Percentiles rank a stretch among this genome's conserved stretches.
Conservation (phyloP, 2,329 filamentous ascomycete genomes). For the Ascochyta pisi region DNA sequence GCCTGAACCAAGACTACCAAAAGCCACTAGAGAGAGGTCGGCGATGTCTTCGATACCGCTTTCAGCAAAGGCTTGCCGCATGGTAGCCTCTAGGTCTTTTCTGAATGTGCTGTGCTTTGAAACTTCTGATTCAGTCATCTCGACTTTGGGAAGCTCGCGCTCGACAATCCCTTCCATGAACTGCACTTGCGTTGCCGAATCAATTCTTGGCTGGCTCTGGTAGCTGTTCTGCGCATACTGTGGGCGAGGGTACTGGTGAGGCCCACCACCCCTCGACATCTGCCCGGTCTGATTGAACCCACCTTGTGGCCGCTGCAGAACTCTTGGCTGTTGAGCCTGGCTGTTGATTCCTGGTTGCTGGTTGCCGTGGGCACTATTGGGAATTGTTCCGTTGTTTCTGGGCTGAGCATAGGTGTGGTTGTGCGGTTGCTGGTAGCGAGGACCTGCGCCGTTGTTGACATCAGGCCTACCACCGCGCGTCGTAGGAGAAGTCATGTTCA, state of each 20-base stretch:
- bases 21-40: constrained; percentile 72
- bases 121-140: constrained; percentile 70
- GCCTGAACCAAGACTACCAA: constrained; percentile 82
- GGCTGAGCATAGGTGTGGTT: constrained; percentile 8
- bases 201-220: constrained; percentile 28
- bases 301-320: constrained; percentile 33
- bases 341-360: constrained; percentile 3
- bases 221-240: constrained; percentile 27
- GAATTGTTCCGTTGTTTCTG: constrained; percentile 2
- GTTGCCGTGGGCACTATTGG: constrained; percentile 1
- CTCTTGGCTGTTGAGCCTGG: constrained; percentile 20
- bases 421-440: constrained; percentile 19
- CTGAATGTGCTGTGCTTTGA: constrained; percentile 76
- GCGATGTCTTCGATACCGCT: constrained; percentile 51
- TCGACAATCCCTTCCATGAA: constrained; percentile 54
- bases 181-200: constrained; percentile 45
- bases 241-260: constrained; percentile 21
- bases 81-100: constrained; percentile 67
- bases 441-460: constrained; percentile 5
- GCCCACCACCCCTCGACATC: background rate
- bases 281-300: constrained; percentile 14
- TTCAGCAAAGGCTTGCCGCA: constrained; percentile 62
- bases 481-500: constrained; percentile 4
- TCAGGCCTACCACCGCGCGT: constrained; percentile 21
- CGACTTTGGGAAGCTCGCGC: constrained; percentile 62